Base-by-base conservation (phyloP, 495 filamentous ascomycete species). In the Daldinia grandis region DNA sequence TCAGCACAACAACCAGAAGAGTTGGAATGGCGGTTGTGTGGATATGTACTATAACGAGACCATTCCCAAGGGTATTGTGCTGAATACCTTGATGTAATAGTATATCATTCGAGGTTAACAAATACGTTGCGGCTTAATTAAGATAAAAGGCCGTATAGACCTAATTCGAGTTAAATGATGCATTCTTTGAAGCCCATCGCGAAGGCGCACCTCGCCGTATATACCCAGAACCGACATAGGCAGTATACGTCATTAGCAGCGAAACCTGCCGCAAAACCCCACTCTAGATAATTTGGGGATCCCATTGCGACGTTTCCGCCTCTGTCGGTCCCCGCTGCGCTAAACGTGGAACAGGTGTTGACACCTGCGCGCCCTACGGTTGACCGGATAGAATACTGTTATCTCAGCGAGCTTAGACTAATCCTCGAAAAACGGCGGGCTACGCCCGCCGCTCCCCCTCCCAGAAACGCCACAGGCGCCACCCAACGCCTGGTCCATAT, bases 241-340 rank as follows among this genome's bases (percentile, higher is more conserved):
- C 28, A 40, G 37, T 30, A 30, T 70, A 70, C 67, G 67, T 70
- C 67, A 69, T 69, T 59, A 59, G 56, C 35, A 33, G 17, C 15
- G 10, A 65, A 49, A 56, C 67, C 67, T 65, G 61, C 17, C 40
- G 60, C 44, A 30, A n/a, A 19, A 25, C 62, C 58, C 58, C 58
- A 68, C 51, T 1, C 54, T 19, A 37, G 25, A 27, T 27, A 60
- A 54, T 54, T 38, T 19, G 47, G 33, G 58, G 19, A 19, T 17
- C 40, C 17, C 33, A 35, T 19, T 42, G 21, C 5, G 33, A 56
- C 28, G 31, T 17, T 35, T 19, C 9, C 21, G 19, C 9, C 38
- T 40, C 37, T 60, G 63, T 24, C 47, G 54, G 37, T 47, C 58
- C 31, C 58, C 42, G 25, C 12, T 30, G 4, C 15, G 12, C 49